phyloP scores from a whole-genome alignment of 2,329 filamentous ascomycete genomes.

The Phialemoniopsis sp. region DNA sequence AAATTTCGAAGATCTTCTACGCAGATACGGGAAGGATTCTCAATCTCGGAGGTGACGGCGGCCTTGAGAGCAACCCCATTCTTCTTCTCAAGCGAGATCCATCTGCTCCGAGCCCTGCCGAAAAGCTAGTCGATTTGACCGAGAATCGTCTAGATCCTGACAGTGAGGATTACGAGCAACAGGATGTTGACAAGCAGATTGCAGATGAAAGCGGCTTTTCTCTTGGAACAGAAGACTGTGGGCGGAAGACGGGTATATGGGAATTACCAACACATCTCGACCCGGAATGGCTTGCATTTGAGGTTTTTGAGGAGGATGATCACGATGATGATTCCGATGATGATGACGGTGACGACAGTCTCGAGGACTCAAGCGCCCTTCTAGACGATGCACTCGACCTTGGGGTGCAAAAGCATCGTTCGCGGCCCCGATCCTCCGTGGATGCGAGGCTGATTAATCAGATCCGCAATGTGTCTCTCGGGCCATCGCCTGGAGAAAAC shows the following conservation, averaged over 20 bases:
- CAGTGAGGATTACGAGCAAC: not conserved
- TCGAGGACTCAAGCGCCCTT: slow-evolving; percentile 11
- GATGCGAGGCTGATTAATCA: slow-evolving; percentile 34
- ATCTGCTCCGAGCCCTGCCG: slow-evolving; percentile 42
- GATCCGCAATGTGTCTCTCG: slow-evolving; percentile 33
- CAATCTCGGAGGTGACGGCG: slow-evolving; percentile 61
- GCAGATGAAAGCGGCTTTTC: slow-evolving; percentile 23
- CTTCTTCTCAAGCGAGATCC: slow-evolving; percentile 70
- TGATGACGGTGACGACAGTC: slow-evolving; percentile 13
- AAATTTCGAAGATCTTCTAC: slow-evolving; percentile 88
- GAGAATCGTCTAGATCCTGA: too few relatives aligned
- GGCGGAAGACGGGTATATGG: slow-evolving; percentile 33
- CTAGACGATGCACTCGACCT: too few relatives aligned
- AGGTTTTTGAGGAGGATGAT: slow-evolving; percentile 69
- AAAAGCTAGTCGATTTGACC: slow-evolving; percentile 10
- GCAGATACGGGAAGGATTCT: slow-evolving; percentile 86
- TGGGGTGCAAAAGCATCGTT: slow-evolving; percentile 2
- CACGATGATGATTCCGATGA: slow-evolving; percentile 41
- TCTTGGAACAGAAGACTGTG: slow-evolving; percentile 1
- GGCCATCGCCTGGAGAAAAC: slow-evolving; percentile 6
- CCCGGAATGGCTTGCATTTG: slow-evolving; percentile 86
- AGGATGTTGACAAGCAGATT: slow-evolving; percentile 42
- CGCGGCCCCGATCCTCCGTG: slow-evolving; percentile 18
- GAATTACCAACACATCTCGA: slow-evolving; percentile 72
- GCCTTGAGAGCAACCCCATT: slow-evolving; percentile 69